These are phyloP conservation scores for Nannochloropsis salina DNA, from an alignment of 108 stramenopile genomes.

Conservation along the genomic window DNA sequence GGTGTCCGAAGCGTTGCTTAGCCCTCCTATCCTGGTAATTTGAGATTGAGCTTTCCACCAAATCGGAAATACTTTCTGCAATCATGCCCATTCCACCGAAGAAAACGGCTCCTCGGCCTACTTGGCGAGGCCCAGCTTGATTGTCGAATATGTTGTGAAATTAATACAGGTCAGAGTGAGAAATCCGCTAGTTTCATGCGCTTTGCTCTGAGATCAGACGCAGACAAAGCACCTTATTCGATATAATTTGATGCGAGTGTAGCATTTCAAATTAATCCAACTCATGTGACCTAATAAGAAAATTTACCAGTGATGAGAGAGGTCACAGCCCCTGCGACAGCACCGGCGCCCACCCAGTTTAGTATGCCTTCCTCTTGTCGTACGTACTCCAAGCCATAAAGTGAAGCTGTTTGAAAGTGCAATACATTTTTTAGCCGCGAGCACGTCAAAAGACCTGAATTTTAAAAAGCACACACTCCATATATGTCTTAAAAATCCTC, in stretches of 20 bases:
- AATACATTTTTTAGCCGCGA: no score
- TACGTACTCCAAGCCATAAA: background rate
- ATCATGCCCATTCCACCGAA: background rate
- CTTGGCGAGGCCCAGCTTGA: background rate
- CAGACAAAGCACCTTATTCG: no score
- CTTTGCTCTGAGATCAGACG: no score
- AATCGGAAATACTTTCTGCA: background rate
- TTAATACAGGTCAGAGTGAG: no score
- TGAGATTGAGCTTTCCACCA: background rate
- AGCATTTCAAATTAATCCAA: no score
- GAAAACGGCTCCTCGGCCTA: background rate
- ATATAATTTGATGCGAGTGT: no score
- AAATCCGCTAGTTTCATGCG: no score
- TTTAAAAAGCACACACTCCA: no score
- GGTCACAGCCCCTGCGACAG: background rate
- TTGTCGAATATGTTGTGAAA: no score
- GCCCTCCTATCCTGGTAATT: background rate
- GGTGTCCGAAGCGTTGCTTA: background rate
- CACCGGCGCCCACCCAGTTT: constrained; percentile 10
- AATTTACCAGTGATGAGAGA: background rate
- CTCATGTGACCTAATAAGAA: background rate
- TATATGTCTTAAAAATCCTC: no score
- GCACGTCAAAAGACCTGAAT: no score
- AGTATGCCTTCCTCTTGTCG: background rate
- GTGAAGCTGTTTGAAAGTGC: background rate